Conservation (phyloP, 768 basidiomycete species). For the Kwoniella sp. region DNA sequence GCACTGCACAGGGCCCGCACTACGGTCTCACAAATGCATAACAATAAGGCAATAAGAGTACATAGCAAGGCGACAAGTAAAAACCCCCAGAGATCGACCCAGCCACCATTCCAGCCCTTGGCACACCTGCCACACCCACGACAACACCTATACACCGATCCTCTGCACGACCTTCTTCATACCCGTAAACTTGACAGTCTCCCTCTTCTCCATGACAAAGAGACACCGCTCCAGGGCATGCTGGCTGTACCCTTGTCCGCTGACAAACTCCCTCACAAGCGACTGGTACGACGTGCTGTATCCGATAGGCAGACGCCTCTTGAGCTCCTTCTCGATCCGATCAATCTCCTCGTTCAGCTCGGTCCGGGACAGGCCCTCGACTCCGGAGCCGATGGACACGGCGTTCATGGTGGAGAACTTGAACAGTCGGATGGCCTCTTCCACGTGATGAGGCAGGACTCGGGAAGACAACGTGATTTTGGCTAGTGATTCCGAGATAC, state of each 20-base stretch:
- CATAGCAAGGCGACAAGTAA: too few species aligned
- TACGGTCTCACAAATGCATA: too few species aligned
- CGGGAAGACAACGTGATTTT: conserved; percentile 84
- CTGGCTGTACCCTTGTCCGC: conserved; percentile 80
- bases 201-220: conserved; percentile 89
- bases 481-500: conserved; percentile 93
- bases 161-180: conserved; percentile 61
- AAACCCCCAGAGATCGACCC: too few species aligned
- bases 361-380: conserved; percentile 84
- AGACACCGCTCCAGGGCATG: conserved; percentile 88
- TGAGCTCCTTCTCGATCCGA: conserved; percentile 79
- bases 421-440: conserved; percentile 96
- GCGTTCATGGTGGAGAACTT: conserved; percentile 99
- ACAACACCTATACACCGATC: conserved; percentile 41
- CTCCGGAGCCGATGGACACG: conserved; percentile 77
- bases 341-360: conserved; percentile 91
- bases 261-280: conserved; percentile 86
- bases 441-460: conserved; percentile 88
- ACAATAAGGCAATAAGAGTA: too few species aligned
- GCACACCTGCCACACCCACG: too few species aligned
- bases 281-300: conserved; percentile 97
- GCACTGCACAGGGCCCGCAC: too few species aligned
- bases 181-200: conserved; percentile 84
- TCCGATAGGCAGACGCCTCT: conserved; percentile 78
- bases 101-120: too few species aligned